Evolutionary conservation across 2,329 filamentous ascomycete species (phyloP).

Genomic region (Calonectria honghensis): DNA sequence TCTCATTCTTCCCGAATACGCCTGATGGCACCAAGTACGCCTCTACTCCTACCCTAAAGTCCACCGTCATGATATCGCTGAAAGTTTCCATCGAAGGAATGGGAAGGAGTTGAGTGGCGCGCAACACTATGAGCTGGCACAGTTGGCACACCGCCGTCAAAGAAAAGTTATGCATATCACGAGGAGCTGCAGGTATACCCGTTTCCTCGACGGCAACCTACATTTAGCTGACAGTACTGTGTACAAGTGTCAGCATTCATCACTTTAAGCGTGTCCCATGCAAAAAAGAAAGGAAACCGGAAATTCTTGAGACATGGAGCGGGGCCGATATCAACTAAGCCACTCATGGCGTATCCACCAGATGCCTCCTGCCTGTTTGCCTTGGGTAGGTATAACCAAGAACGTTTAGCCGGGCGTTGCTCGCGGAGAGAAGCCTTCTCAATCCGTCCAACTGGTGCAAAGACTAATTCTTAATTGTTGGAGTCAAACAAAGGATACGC

Average conservation of each 20-base stretch:
- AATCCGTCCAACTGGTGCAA: slow-evolving; percentile 12
- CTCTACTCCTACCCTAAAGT: slow-evolving; percentile 20
- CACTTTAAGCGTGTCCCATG: background rate
- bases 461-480: slow-evolving; percentile 12
- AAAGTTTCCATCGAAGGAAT: background rate
- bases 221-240: background rate
- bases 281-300: slow-evolving; percentile 23
- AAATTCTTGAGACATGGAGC: slow-evolving; percentile 20
- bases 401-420: background rate
- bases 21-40: background rate
- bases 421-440: slow-evolving; percentile 4
- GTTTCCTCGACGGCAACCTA: background rate
- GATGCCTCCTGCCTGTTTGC: background rate
- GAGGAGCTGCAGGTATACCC: background rate
- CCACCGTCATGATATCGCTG: background rate
- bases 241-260: background rate
- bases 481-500: background rate
- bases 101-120: background rate
- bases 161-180: background rate
- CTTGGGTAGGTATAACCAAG: background rate
- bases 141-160: background rate
- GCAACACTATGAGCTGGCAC: too few relatives aligned
- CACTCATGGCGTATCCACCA: background rate
- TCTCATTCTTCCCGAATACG: slow-evolving; percentile 26
- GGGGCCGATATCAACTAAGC: background rate